phyloP scores from a whole-genome alignment of 2,329 filamentous ascomycete genomes.

The Eutypa lata region DNA sequence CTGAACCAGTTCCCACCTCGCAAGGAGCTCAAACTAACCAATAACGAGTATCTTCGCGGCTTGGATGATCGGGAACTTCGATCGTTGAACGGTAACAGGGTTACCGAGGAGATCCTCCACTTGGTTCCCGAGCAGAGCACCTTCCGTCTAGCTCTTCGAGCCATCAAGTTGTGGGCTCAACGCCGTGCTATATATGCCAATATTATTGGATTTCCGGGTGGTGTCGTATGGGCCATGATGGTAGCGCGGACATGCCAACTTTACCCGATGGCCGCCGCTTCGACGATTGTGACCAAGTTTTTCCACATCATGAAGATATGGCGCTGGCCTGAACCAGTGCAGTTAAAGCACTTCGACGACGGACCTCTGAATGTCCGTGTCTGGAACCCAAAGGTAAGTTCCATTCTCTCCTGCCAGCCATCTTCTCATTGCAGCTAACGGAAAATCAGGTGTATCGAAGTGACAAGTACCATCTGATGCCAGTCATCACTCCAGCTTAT shows the following conservation, averaged over 20 bases:
- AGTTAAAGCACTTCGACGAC: constrained; percentile 84
- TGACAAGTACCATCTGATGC: constrained; percentile 89
- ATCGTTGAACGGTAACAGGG: constrained; percentile 89
- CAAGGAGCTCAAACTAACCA: constrained; percentile 70
- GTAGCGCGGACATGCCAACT: constrained; percentile 94
- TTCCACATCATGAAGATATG: constrained; percentile 88
- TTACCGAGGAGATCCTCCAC: constrained; percentile 87
- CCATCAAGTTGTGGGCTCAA: constrained; percentile 96
- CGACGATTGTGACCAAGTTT: constrained; percentile 88
- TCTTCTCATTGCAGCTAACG: constrained; percentile 18
- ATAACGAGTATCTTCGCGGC: constrained; percentile 81
- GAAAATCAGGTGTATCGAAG: constrained; percentile 64
- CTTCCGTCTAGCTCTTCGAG: constrained; percentile 83
- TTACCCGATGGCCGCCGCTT: constrained; percentile 87
- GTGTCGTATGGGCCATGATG: constrained; percentile 97
- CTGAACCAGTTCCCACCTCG: constrained; percentile 67
- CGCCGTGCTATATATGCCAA: constrained; percentile 91
- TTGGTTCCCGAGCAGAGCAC: constrained; percentile 86
- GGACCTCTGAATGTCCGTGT: constrained; percentile 78
- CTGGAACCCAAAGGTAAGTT: constrained; percentile 83
- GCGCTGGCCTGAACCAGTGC: constrained; percentile 91
- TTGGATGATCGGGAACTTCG: constrained; percentile 83
- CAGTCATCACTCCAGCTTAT: constrained; percentile 95
- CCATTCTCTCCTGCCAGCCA: neutral
- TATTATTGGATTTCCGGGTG: constrained; percentile 93